Evolutionary conservation across 179 eudicot genomes (phyloP).

Genomic region (Actinidia polygama): DNA sequence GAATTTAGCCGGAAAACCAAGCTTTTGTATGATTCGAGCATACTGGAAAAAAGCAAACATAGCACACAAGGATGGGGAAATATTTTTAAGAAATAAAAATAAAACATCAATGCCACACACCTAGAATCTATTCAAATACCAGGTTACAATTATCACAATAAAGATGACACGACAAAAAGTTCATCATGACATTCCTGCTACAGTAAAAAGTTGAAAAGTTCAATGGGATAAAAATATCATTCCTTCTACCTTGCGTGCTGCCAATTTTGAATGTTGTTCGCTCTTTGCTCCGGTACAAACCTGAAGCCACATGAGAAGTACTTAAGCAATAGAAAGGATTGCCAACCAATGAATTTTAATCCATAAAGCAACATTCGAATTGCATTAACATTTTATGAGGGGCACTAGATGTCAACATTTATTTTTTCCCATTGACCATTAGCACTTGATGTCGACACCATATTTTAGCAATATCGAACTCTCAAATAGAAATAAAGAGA

Average conservation of each 20-base stretch:
- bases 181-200: not conserved
- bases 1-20: slow-evolving; percentile 83
- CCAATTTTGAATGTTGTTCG: slow-evolving; percentile 76
- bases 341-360: not conserved
- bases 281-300: slow-evolving; percentile 97
- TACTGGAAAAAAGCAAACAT: slow-evolving; percentile 50
- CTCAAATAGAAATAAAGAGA: not conserved
- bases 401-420: too few species aligned
- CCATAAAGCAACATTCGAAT: too few species aligned
- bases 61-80: slow-evolving; percentile 2
- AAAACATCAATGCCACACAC: not conserved
- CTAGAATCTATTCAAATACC: too few species aligned
- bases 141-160: not conserved
- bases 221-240: not conserved
- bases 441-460: not conserved
- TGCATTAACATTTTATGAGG: too few species aligned
- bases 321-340: slow-evolving; percentile 8
- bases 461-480: not conserved
- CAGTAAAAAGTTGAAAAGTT: slow-evolving; percentile 11
- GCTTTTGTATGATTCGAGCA: slow-evolving; percentile 87
- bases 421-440: too few species aligned
- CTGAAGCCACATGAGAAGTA: slow-evolving; percentile 28
- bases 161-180: not conserved
- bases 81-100: not conserved
- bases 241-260: slow-evolving; percentile 70